Evolutionary conservation across 768 basidiomycete genomes (phyloP).

Genomic region (Xerocomellus dryophilus): DNA sequence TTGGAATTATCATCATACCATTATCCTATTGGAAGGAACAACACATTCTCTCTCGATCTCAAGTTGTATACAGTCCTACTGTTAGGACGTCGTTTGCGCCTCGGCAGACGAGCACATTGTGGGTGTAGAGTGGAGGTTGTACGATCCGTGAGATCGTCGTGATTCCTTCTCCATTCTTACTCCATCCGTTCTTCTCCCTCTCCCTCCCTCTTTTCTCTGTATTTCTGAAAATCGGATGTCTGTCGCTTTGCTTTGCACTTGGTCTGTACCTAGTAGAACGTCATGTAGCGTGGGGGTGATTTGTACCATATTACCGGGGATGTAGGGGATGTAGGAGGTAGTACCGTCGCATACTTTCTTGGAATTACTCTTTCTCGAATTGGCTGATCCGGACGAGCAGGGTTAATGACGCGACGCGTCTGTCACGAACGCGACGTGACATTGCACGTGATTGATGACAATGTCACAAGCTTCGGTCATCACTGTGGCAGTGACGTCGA

Average conservation of each 20-base stretch:
- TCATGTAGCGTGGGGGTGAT: slow-evolving; percentile 13
- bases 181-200: slow-evolving; percentile 1
- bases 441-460: slow-evolving; percentile 21
- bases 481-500: background rate
- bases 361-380: slow-evolving; percentile 4
- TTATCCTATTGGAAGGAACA: slow-evolving; percentile 18
- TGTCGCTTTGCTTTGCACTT: slow-evolving; percentile 21
- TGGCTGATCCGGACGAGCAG: background rate
- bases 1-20: slow-evolving; percentile 22
- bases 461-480: slow-evolving; percentile 7
- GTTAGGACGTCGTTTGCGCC: slow-evolving; percentile 3
- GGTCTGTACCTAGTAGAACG: slow-evolving; percentile 20
- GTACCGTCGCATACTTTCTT: slow-evolving; percentile 21
- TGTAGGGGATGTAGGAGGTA: slow-evolving; percentile 11
- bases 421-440: slow-evolving; percentile 32
- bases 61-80: slow-evolving; percentile 18
- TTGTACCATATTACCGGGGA: slow-evolving; percentile 22
- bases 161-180: slow-evolving; percentile 8
- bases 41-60: slow-evolving; percentile 23
- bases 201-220: slow-evolving; percentile 8
- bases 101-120: slow-evolving; percentile 2
- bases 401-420: slow-evolving; percentile 22
- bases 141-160: slow-evolving; percentile 12
- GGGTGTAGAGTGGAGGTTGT: slow-evolving; percentile 19
- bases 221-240: slow-evolving; percentile 14